A percentile compares a stretch with the other conserved stretches of the same genome.
Evolutionary conservation across 2,329 filamentous ascomycete species (phyloP).

Genomic region (Camillea tinctor): DNA sequence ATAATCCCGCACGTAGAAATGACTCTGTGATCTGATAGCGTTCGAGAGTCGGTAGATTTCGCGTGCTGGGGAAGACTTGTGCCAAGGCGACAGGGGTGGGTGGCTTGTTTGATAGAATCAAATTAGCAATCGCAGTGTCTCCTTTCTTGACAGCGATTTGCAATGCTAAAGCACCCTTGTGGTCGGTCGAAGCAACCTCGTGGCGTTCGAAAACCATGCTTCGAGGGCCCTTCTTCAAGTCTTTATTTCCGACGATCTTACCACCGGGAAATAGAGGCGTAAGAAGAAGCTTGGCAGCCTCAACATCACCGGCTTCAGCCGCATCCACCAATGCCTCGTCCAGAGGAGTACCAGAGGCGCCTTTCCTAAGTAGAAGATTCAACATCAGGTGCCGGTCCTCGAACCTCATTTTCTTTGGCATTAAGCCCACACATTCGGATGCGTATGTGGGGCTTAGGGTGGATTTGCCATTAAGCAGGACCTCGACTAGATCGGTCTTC

Average conservation of each 20-base stretch:
- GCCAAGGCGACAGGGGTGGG: slow-evolving; percentile 47
- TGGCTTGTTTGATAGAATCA: slow-evolving; percentile 46
- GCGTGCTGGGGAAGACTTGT: slow-evolving; percentile 48
- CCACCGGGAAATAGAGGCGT: slow-evolving; percentile 45
- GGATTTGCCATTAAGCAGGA: slow-evolving; percentile 46
- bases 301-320: slow-evolving; percentile 46
- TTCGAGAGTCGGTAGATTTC: slow-evolving; percentile 40
- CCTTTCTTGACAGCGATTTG: slow-evolving; percentile 47
- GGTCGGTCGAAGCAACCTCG: slow-evolving; percentile 51
- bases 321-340: slow-evolving; percentile 52
- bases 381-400: slow-evolving; percentile 47
- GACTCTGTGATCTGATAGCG: slow-evolving; percentile 49
- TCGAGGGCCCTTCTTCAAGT: slow-evolving; percentile 29
- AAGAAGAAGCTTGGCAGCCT: slow-evolving; percentile 49
- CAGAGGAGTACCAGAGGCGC: slow-evolving; percentile 46
- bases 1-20: slow-evolving; percentile 49
- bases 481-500: slow-evolving; percentile 45
- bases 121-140: slow-evolving; percentile 43
- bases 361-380: slow-evolving; percentile 47
- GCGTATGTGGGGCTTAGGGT: slow-evolving; percentile 44
- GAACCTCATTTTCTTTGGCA: slow-evolving; percentile 46
- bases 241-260: slow-evolving; percentile 26
- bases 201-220: slow-evolving; percentile 42
- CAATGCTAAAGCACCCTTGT: slow-evolving; percentile 51
- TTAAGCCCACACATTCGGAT: slow-evolving; percentile 48